These are phyloP conservation scores for Delonix regia DNA, from an alignment of 306 rosid species.

Conservation along the genomic window DNA sequence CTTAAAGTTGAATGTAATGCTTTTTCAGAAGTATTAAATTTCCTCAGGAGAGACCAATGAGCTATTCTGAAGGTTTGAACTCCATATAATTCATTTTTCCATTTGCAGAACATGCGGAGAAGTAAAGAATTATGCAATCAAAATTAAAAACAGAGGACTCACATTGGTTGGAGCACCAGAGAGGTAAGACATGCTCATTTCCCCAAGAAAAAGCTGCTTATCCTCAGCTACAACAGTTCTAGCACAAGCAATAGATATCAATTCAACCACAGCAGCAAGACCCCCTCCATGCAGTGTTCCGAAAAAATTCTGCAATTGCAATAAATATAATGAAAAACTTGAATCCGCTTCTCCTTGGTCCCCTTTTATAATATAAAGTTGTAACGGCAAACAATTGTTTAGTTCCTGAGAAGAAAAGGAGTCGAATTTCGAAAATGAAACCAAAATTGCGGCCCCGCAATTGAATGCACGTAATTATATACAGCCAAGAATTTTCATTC, in stretches of 20 bases:
- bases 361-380: background rate
- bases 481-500: background rate
- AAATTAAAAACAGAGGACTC: constrained; percentile 32
- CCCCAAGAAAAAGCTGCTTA: constrained; percentile 53
- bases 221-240: constrained; percentile 51
- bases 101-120: constrained; percentile 1
- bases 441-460: background rate
- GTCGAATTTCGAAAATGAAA: background rate
- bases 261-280: constrained; percentile 44
- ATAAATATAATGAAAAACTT: constrained; percentile 18
- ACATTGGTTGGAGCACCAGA: constrained; percentile 45
- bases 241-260: constrained; percentile 48
- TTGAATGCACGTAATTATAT: background rate
- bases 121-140: background rate
- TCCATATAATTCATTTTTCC: background rate
- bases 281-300: constrained; percentile 52
- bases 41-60: background rate
- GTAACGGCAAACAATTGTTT: background rate
- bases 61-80: constrained; percentile 8
- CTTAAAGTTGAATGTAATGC: constrained; percentile 5
- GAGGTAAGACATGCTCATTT: constrained; percentile 50
- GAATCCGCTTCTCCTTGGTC: background rate
- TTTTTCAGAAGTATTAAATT: constrained; percentile 5
- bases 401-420: background rate
- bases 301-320: constrained; percentile 48